Base-by-base conservation (phyloP, 208 protist species). In the Porcisia hertigi region DNA sequence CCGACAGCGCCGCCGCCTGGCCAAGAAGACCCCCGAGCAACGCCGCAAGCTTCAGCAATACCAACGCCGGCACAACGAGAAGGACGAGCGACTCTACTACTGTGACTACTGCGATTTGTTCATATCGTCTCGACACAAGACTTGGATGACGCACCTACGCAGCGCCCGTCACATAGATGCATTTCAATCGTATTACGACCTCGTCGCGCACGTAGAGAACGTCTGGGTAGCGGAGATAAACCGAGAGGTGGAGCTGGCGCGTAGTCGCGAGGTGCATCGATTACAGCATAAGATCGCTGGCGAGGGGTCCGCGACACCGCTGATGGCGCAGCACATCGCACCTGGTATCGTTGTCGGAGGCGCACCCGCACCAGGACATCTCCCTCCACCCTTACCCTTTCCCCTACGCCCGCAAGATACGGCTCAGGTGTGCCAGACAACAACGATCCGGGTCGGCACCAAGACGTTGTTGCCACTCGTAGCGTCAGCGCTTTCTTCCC, bases 61-160 rank as follows among this genome's bases (percentile, higher is more conserved):
- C 73, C 62, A 79, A 30, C 88, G 92, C 12, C 84, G 92, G 1
- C 92, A 96, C 79, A 97, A 95, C 76, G 93, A 97, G 60, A 84
- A 87, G 39, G 90, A 97, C 69, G 91, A 83, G 16, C 81, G 81
- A 3, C 78, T 97, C 23, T 85, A 84, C 69, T 97, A 95, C 82
- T 97, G 93, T 75, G 91, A 95, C 75, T 95, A 95, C 84, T 97
- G 93, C 62, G 91, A 97, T 77, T 59, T 95, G 23, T 97, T 97
- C 66, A 69, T 97, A 49, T 92, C 89, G 65, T 86, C 81, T 1
- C 77, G 79, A 20, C 81, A 72, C 12, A 81, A 79, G 53, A 71
- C 76, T 20, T 94, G 90, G 86, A 11, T 34, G 69, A 41, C 47
- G n/a, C 93, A 97, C 83, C 75, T 93, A 47, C 20, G 66, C 55